phyloP scores from a whole-genome alignment of 768 basidiomycete species.

The Hirschioporus abietinus region DNA sequence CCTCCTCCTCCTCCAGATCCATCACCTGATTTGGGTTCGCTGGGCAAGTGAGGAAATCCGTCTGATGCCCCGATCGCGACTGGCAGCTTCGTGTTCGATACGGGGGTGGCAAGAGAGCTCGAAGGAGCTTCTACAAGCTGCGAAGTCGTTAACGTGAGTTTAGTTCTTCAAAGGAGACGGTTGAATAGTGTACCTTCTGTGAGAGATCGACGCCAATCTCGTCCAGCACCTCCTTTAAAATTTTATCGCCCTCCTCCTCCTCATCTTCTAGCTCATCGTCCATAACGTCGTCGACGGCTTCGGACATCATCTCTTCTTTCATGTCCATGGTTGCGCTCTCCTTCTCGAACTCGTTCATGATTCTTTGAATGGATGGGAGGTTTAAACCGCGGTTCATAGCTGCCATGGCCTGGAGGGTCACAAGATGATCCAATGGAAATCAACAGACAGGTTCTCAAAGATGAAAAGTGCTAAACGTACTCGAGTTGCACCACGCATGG shows the following conservation, averaged over 20 bases:
- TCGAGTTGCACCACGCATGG: conserved; percentile 96
- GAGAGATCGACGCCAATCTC: conserved; percentile 93
- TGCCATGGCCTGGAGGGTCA: conserved; percentile 76
- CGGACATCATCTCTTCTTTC: conserved; percentile 99
- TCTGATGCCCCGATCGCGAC: conserved; percentile 79
- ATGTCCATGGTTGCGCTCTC: conserved; percentile 99
- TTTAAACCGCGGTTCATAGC: conserved; percentile 97
- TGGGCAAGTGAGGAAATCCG: conserved; percentile 29
- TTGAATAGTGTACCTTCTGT: conserved; percentile 54
- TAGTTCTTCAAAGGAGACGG: conserved; percentile 13
- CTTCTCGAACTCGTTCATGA: conserved; percentile 97
- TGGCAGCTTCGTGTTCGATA: conserved; percentile 63
- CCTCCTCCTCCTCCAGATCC: conserved; percentile 29
- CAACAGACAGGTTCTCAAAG: conserved; percentile 1
- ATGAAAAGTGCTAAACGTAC: conserved; percentile 42
- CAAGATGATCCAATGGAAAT: background rate
- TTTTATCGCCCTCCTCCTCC: conserved; percentile 93
- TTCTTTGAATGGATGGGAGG: conserved; percentile 88
- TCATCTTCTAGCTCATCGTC: conserved; percentile 90
- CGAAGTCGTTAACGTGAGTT: conserved; percentile 3
- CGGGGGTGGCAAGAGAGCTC: conserved; percentile 51
- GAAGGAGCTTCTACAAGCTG: conserved; percentile 85
- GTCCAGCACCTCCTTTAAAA: conserved; percentile 91
- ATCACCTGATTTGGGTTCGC: conserved; percentile 25
- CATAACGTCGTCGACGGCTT: conserved; percentile 96